Conservation (phyloP, 169 alveolate species). For the Besnoitia besnoiti region DNA sequence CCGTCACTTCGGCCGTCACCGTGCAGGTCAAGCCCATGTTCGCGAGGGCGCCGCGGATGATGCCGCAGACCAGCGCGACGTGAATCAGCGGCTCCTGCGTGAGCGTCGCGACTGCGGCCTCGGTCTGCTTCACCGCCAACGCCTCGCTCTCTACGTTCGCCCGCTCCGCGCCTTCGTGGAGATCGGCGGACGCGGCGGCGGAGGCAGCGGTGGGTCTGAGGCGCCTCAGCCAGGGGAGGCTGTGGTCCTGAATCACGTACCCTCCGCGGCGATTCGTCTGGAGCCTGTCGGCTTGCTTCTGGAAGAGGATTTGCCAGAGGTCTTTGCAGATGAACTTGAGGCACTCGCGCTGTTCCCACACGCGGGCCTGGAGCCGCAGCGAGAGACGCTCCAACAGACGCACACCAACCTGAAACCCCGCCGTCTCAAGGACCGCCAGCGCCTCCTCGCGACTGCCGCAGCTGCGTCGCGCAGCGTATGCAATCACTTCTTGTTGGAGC, state of each 20-base stretch:
- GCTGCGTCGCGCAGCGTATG: constrained; percentile 46
- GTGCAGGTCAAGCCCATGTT: constrained; percentile 74
- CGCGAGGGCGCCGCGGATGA: constrained; percentile 76
- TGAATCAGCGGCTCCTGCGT: constrained; percentile 66
- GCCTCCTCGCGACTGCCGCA: constrained; percentile 39
- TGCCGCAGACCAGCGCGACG: constrained; percentile 73
- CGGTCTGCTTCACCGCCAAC: not conserved
- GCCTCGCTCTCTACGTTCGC: not conserved
- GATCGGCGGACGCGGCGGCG: not conserved
- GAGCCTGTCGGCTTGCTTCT: constrained; percentile 78
- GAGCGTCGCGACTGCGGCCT: constrained; percentile 29
- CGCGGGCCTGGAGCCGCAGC: constrained; percentile 48
- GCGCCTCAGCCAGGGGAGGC: constrained; percentile 70
- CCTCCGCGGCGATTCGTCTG: constrained; percentile 76
- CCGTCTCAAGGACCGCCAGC: constrained; percentile 33
- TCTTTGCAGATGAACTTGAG: constrained; percentile 76
- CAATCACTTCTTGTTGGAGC: constrained; percentile 48
- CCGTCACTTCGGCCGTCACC: constrained; percentile 73
- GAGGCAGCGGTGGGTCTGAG: constrained; percentile 55
- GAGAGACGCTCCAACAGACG: constrained; percentile 46
- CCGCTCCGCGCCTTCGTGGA: not conserved
- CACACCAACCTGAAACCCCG: constrained; percentile 49
- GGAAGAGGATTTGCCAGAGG: constrained; percentile 73
- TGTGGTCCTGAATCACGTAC: constrained; percentile 71
- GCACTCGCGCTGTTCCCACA: constrained; percentile 73